Conservation (phyloP, 2,329 filamentous ascomycete species). For the Neonectria ditissima region DNA sequence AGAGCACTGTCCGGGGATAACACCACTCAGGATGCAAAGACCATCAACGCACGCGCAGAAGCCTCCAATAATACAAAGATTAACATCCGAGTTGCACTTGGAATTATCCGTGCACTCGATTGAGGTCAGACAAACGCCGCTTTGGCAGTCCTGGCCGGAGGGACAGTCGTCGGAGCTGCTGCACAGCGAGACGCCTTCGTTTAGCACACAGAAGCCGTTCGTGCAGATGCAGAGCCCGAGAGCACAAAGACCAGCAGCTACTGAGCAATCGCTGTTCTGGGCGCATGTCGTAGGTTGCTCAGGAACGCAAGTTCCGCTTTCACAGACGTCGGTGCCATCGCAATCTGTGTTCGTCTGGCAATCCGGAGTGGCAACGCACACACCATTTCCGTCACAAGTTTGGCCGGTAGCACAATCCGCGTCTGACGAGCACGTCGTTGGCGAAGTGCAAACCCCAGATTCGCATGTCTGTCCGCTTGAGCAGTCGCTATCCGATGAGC, state of each 20-base stretch:
- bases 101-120: constrained; percentile 2
- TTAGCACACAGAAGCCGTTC: constrained; percentile 5
- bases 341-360: neutral
- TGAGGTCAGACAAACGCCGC: constrained; percentile 1
- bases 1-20: neutral
- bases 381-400: neutral
- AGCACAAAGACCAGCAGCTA: constrained; percentile 2
- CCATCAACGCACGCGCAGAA: constrained; percentile 12
- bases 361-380: neutral
- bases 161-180: neutral
- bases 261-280: constrained; percentile 11
- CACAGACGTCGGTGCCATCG: neutral
- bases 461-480: neutral
- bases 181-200: neutral
- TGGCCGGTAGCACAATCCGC: neutral
- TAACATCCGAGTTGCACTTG: neutral
- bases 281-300: constrained; percentile 2
- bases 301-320: constrained; percentile 9
- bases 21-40: constrained; percentile 1
- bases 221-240: constrained; percentile 13
- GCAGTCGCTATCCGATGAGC: neutral
- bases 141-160: constrained; percentile 1
- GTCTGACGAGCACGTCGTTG: neutral
- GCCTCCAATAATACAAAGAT: constrained; percentile 8
- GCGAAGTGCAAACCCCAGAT: neutral